Evolutionary conservation across 768 basidiomycete species (phyloP), one percentile per base, ranked within the genome.

Genomic region (Termitomyces sp.): DNA sequence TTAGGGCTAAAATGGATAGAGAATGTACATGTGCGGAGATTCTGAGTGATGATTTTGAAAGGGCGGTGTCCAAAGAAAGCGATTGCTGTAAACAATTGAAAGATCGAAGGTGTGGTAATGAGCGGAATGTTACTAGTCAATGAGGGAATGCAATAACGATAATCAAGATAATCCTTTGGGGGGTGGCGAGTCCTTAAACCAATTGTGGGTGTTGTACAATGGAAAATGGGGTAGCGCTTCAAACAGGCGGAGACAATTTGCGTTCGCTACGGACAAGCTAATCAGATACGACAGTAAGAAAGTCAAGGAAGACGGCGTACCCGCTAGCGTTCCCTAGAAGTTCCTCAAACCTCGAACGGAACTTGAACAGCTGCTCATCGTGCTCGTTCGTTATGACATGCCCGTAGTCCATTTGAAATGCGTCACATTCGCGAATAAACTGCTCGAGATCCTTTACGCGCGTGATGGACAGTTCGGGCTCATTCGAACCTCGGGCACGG

Each of bases 401-500:
- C 0, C 82, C 88, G 47, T 78, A 67, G 64, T 91, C 90, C 65
- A 88, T 71, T 52, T 77, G 66, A 62, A 86, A 88, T 1, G 83
- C 81, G 30, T 78, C 66, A 39, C 76, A 76, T 61, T 89, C 86
- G 34, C 89, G 85, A 33, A 91, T 72, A 61, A 84, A 92, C 30
- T 83, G 79, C 24, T 89, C 85, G 1, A 91, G 77, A 55, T 86
- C 85, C 57, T 85, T 84, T 10, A 75, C 76, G 14, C 83, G 81
- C 2, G 73, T 68, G 26, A 78, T 75, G 2, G 86, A 88, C 14
- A 79, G 58, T 62, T 90, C 86, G 1, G 89, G 89, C 62, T 91
- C 88, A 40, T 82, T 82, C 0, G 87, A 84, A 12, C 88, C 87
- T 33, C 88, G 83, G n/a, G 82, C 78, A 16, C 84, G 82, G 2